Evolutionary conservation across 2,329 filamentous ascomycete species (phyloP).

Genomic region (Hymenoscyphus infarciens): DNA sequence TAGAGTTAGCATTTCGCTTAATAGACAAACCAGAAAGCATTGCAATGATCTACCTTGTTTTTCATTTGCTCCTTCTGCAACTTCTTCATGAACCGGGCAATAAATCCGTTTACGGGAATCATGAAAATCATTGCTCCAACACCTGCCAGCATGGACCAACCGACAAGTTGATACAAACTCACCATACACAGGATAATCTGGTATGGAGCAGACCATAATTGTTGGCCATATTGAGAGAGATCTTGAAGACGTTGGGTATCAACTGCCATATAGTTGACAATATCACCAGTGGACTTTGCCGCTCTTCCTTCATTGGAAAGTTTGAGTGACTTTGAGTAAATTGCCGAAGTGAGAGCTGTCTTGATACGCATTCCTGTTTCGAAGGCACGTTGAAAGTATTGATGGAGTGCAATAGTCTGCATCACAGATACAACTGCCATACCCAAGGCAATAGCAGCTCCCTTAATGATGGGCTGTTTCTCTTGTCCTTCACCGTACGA

Average conservation of each 20-base stretch:
- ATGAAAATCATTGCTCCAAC: constrained; percentile 94
- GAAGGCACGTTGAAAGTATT: constrained; percentile 95
- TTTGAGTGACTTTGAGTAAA: constrained; percentile 86
- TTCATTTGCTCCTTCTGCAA: constrained; percentile 98
- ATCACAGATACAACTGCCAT: constrained; percentile 88
- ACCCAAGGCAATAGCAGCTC: constrained; percentile 79
- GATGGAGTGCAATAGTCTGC: constrained; percentile 88
- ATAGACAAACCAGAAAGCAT: not conserved
- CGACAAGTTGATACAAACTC: constrained; percentile 92
- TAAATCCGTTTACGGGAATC: constrained; percentile 92
- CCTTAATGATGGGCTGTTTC: constrained; percentile 76
- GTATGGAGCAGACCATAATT: constrained; percentile 94
- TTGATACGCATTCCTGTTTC: constrained; percentile 97
- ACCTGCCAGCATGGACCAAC: constrained; percentile 91
- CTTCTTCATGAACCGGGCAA: constrained; percentile 89
- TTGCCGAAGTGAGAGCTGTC: constrained; percentile 80
- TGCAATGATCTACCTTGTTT: constrained; percentile 61
- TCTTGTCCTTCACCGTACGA: constrained; percentile 62
- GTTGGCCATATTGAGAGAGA: constrained; percentile 90
- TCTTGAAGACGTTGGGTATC: constrained; percentile 95
- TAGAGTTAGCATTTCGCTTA: constrained; percentile 1
- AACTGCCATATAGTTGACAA: constrained; percentile 99
- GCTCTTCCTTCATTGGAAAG: constrained; percentile 91
- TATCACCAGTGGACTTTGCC: constrained; percentile 89
- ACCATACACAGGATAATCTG: constrained; percentile 95